Evolutionary conservation across 331 rosid species (phyloP).

Genomic region (Pyrus hybrid): DNA sequence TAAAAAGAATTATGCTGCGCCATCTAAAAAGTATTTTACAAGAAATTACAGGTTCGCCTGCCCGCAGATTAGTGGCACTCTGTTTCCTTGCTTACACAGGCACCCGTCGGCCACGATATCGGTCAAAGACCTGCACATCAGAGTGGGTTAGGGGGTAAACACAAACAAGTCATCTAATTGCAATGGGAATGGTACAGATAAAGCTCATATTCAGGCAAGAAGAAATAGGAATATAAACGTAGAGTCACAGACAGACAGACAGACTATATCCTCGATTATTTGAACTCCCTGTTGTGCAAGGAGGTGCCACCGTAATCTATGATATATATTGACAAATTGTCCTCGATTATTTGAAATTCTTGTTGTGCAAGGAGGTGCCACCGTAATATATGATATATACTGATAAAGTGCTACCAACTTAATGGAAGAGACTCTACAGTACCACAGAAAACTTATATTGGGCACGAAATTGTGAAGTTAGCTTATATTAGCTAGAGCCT

Average conservation of each 20-base stretch:
- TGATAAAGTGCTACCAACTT: neutral
- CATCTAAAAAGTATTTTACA: slow-evolving; percentile 32
- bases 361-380: neutral
- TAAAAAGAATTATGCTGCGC: slow-evolving; percentile 10
- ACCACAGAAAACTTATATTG: neutral
- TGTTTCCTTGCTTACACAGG: slow-evolving; percentile 44
- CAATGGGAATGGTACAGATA: neutral
- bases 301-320: neutral
- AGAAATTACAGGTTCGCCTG: slow-evolving; percentile 31
- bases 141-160: neutral
- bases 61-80: slow-evolving; percentile 16
- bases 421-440: neutral
- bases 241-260: neutral
- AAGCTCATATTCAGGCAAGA: neutral
- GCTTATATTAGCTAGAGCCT: too few species aligned
- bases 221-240: neutral
- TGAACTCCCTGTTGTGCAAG: neutral
- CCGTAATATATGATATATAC: neutral
- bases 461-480: neutral
- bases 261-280: neutral
- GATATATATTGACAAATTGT: neutral
- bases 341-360: neutral
- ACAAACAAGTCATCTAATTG: neutral
- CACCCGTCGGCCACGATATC: slow-evolving; percentile 64
- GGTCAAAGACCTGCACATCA: slow-evolving; percentile 54